These are phyloP conservation scores for Avena sativa DNA, from an alignment of 176 grass and related monocot species.

Conservation along the genomic window DNA sequence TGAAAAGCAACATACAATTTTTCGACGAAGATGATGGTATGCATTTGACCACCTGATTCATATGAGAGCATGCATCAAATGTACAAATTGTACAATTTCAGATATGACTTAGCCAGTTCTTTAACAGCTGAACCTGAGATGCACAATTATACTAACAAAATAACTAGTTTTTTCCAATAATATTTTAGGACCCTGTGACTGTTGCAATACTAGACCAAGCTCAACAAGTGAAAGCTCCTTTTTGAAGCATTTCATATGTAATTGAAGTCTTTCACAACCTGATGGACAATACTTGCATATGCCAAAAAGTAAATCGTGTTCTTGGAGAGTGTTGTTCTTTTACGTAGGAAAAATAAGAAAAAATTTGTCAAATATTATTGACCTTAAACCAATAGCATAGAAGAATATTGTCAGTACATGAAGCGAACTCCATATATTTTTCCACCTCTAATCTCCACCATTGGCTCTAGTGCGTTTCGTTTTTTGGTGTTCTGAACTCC, in stretches of 20 bases:
- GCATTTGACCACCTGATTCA: background rate
- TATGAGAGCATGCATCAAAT: background rate
- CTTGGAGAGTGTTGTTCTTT: background rate
- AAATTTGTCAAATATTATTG: background rate
- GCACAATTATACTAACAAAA: too few species aligned
- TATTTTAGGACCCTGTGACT: background rate
- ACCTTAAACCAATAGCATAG: background rate
- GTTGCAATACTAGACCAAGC: background rate
- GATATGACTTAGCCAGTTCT: too few species aligned
- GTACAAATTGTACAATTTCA: background rate
- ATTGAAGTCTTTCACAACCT: background rate
- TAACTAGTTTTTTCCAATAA: background rate
- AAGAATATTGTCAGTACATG: conserved; percentile 18
- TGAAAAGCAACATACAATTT: background rate
- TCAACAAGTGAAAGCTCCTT: background rate
- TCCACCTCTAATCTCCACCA: background rate
- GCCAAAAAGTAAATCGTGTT: background rate
- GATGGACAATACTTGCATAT: background rate
- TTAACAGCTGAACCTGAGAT: too few species aligned
- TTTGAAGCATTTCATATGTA: conserved; percentile 14
- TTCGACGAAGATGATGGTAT: background rate
- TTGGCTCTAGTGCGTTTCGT: too few species aligned
- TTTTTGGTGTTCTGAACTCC: too few species aligned
- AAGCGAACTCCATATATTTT: conserved; percentile 21
- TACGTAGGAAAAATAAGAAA: background rate